These are phyloP conservation scores for Aureobasidium musti DNA, from an alignment of 2,329 filamentous ascomycete genomes.

Conservation along the genomic window DNA sequence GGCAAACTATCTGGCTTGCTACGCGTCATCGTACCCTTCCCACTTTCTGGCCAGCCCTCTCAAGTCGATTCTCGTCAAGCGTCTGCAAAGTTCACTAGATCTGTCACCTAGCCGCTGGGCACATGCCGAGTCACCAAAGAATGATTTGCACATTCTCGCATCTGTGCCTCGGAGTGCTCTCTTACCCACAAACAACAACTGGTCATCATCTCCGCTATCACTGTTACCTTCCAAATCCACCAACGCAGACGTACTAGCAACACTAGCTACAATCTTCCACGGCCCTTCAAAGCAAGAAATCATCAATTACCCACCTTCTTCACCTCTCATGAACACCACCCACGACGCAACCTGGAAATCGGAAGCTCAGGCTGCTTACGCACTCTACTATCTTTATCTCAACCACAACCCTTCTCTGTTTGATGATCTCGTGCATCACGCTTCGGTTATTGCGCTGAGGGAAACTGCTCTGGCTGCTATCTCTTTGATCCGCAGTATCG, in stretches of 20 bases:
- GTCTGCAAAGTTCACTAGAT: conserved; percentile 50
- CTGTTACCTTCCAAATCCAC: conserved; percentile 56
- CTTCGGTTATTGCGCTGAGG: conserved; percentile 60
- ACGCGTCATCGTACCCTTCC: conserved; percentile 57
- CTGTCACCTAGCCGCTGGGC: conserved; percentile 54
- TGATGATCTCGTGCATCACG: conserved; percentile 53
- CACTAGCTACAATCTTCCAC: conserved; percentile 58
- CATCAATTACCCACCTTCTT: conserved; percentile 41
- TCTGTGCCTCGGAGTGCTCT: conserved; percentile 58
- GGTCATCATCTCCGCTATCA: conserved; percentile 49
- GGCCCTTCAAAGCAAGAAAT: conserved; percentile 49
- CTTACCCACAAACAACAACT: conserved; percentile 45
- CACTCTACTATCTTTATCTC: conserved; percentile 58
- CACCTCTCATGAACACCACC: conserved; percentile 36
- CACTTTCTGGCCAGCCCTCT: conserved; percentile 54
- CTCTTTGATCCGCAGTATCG: conserved; percentile 54
- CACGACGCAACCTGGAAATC: conserved; percentile 33
- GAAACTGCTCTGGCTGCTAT: conserved; percentile 59
- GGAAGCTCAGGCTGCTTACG: conserved; percentile 57
- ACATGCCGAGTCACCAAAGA: conserved; percentile 55
- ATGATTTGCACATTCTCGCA: conserved; percentile 60
- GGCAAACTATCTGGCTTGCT: conserved; percentile 60
- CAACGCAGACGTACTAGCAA: conserved; percentile 57
- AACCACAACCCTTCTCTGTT: conserved; percentile 55
- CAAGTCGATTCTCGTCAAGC: conserved; percentile 50